Percentiles rank a stretch among this genome's conserved stretches.
Conservation (phyloP, 768 basidiomycete species). For the Dacryopinax spathularia region DNA sequence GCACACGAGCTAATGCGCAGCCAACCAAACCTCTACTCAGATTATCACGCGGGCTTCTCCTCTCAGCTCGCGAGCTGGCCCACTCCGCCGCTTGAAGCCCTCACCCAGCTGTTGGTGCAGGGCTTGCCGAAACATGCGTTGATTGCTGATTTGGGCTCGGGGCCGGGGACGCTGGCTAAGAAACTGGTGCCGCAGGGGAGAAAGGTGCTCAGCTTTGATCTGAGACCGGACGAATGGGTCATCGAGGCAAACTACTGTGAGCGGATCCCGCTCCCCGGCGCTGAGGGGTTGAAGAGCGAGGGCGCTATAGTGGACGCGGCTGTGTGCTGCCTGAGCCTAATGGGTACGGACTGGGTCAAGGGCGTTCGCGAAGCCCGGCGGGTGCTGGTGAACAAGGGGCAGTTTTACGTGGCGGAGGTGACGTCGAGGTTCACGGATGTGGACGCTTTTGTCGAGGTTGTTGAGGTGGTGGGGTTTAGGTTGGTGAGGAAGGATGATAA, state of each 20-base stretch:
- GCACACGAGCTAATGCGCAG: conserved; percentile 72
- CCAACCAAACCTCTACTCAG: conserved; percentile 66
- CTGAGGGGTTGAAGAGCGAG: conserved; percentile 36
- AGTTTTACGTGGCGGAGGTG: conserved; percentile 79
- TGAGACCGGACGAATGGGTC: conserved; percentile 65
- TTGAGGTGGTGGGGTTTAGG: conserved; percentile 59
- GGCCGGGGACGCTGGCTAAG: conserved; percentile 78
- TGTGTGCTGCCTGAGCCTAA: conserved; percentile 87
- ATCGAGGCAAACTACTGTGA: conserved; percentile 81
- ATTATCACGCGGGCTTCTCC: conserved; percentile 92
- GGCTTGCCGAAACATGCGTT: conserved; percentile 51
- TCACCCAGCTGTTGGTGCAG: conserved; percentile 45
- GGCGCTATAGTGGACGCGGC: conserved; percentile 80
- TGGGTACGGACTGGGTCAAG: conserved; percentile 93
- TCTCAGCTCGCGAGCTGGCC: conserved; percentile 89
- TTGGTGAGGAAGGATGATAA: conserved; percentile 58
- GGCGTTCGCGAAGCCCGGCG: conserved; percentile 84
- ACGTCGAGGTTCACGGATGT: conserved; percentile 63
- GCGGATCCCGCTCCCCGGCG: conserved; percentile 72
- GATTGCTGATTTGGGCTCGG: conserved; percentile 89
- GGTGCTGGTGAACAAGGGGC: conserved; percentile 54
- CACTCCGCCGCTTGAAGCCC: conserved; percentile 77
- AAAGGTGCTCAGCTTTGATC: conserved; percentile 63
- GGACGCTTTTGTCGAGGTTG: conserved; percentile 49
- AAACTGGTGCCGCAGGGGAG: conserved; percentile 54